phyloP scores from a whole-genome alignment of 2,329 filamentous ascomycete species.

The Xylariales sp. region DNA sequence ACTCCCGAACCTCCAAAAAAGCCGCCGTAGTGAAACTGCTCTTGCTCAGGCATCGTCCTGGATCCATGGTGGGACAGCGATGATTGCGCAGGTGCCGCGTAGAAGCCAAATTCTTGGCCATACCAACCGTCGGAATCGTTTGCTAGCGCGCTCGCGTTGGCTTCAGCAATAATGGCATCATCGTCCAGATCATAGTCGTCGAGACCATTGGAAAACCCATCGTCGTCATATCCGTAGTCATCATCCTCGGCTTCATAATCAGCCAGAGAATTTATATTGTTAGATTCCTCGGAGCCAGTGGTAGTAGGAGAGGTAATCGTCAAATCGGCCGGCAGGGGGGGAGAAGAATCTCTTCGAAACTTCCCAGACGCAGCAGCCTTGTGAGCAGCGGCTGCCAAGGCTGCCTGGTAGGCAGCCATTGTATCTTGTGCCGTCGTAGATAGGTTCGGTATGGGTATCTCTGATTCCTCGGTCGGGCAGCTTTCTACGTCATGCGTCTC shows the following conservation, averaged over 20 bases:
- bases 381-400: slow-evolving; percentile 76
- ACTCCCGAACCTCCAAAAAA: slow-evolving; percentile 79
- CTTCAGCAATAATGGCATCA: slow-evolving; percentile 88
- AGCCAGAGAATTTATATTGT: slow-evolving; percentile 30
- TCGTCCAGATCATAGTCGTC: slow-evolving; percentile 71
- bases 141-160: slow-evolving; percentile 88
- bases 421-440: slow-evolving; percentile 17
- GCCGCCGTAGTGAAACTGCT: slow-evolving; percentile 66
- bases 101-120: slow-evolving; percentile 95
- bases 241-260: no score
- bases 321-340: slow-evolving; percentile 28
- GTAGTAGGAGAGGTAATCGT: slow-evolving; percentile 30
- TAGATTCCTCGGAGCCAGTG: slow-evolving; percentile 15
- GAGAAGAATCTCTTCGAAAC: slow-evolving; percentile 59
- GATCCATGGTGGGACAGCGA: slow-evolving; percentile 18
- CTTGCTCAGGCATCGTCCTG: slow-evolving; percentile 27
- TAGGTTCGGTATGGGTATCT: slow-evolving; percentile 11
- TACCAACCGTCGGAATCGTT: slow-evolving; percentile 94
- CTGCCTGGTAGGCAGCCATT: slow-evolving; percentile 72
- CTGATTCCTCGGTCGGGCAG: slow-evolving; percentile 13
- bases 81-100: slow-evolving; percentile 62
- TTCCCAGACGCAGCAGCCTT: slow-evolving; percentile 72
- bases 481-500: slow-evolving; percentile 8
- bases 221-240: no score
- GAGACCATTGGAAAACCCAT: slow-evolving; percentile 39